Evolutionary conservation across 106 monocot genomes (phyloP).

Genomic region (Allium fistulosum): DNA sequence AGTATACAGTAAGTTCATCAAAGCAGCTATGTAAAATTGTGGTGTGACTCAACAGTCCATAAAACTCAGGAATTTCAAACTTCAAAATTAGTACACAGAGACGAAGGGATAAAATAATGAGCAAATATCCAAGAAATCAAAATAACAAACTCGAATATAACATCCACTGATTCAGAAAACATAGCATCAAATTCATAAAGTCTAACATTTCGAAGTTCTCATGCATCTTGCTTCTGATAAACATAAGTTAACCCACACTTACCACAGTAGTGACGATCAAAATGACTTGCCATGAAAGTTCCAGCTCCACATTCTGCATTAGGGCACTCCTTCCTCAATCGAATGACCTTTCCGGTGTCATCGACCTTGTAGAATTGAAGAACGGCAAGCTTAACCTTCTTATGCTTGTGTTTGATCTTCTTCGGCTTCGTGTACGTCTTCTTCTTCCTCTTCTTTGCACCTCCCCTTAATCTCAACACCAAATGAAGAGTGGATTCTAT

Average conservation of each 20-base stretch:
- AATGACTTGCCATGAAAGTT: constrained; percentile 13
- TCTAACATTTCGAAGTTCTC: too few species aligned
- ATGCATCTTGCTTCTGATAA: constrained; percentile 3
- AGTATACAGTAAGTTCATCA: too few species aligned
- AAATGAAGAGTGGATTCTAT: constrained; percentile 27
- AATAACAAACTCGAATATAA: too few species aligned
- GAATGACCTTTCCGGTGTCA: constrained; percentile 2
- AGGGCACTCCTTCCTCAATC: constrained; percentile 15
- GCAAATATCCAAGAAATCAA: too few species aligned
- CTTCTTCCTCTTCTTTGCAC: constrained; percentile 45
- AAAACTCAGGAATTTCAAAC: too few species aligned
- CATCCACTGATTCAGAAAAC: too few species aligned
- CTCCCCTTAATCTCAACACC: constrained; percentile 27
- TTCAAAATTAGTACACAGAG: too few species aligned
- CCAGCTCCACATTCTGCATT: constrained; percentile 15
- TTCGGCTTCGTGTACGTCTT: constrained; percentile 48
- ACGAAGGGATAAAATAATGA: too few species aligned
- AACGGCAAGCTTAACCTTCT: constrained; percentile 44
- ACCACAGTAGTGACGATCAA: constrained; percentile 13
- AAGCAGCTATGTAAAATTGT: too few species aligned
- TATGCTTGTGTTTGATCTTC: constrained; percentile 42
- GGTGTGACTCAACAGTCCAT: too few species aligned
- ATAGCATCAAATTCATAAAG: too few species aligned
- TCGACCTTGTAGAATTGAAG: constrained; percentile 21
- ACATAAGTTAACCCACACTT: constrained; percentile 13